Evolutionary conservation across 192 early-diverging fungal species (phyloP).

Genomic region (Coemansia sp.): DNA sequence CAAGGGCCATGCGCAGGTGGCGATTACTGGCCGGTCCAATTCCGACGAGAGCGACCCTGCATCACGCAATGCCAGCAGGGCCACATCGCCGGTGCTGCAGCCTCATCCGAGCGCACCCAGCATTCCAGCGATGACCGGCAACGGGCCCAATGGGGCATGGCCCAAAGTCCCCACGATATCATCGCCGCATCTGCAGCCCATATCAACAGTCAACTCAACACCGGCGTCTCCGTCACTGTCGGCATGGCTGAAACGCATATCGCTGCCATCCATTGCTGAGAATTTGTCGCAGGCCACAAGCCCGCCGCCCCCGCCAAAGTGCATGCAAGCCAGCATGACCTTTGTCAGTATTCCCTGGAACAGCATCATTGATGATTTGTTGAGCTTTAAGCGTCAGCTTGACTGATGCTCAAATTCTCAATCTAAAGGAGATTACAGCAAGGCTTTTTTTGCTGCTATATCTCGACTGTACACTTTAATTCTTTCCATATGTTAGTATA

Average conservation of each 20-base stretch:
- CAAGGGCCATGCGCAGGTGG: slow-evolving; percentile 84
- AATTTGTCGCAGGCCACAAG: slow-evolving; percentile 53
- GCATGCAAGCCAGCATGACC: slow-evolving; percentile 82
- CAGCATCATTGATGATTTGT: slow-evolving; percentile 64
- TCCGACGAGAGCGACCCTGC: slow-evolving; percentile 35
- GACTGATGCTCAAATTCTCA: slow-evolving; percentile 14
- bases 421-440: too few species aligned
- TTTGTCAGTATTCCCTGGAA: slow-evolving; percentile 94
- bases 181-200: slow-evolving; percentile 46
- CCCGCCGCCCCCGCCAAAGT: slow-evolving; percentile 62
- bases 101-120: slow-evolving; percentile 27
- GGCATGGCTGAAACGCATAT: slow-evolving; percentile 55
- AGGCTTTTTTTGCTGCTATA: too few species aligned
- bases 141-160: slow-evolving; percentile 12
- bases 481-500: too few species aligned
- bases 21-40: slow-evolving; percentile 43
- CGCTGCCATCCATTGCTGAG: slow-evolving; percentile 55
- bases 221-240: slow-evolving; percentile 52
- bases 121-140: slow-evolving; percentile 17
- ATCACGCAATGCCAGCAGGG: slow-evolving; percentile 38
- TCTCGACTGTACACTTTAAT: too few species aligned
- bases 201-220: slow-evolving; percentile 45
- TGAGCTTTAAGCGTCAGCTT: slow-evolving; percentile 52
- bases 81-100: slow-evolving; percentile 47
- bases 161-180: slow-evolving; percentile 44